Percentiles rank a stretch among this genome's conserved stretches.
These are phyloP conservation scores for Suillus decipiens DNA, from an alignment of 768 basidiomycete species.

Conservation along the genomic window DNA sequence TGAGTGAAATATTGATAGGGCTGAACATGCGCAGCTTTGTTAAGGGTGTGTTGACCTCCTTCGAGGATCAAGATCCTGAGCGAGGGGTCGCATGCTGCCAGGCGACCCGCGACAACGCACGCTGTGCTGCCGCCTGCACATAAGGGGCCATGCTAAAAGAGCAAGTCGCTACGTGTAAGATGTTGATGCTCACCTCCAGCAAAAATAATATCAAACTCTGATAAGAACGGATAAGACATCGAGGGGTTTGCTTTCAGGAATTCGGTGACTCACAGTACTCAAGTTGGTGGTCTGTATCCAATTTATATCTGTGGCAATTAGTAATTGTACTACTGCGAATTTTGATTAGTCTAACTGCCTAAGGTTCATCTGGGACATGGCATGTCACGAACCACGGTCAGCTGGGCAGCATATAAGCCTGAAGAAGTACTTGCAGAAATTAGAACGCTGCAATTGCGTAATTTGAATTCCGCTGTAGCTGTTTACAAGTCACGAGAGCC, in stretches of 20 bases:
- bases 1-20: conserved; percentile 22
- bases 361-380: too few relatives aligned
- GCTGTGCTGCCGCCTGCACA: conserved; percentile 27
- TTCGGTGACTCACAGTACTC: neutral
- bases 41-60: conserved; percentile 23
- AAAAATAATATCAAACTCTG: conserved; percentile 4
- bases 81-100: conserved; percentile 25
- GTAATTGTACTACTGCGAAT: neutral
- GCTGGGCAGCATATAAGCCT: neutral
- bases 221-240: neutral
- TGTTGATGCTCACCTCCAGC: neutral
- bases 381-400: neutral
- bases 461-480: too few relatives aligned
- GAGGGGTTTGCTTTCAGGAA: neutral
- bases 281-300: neutral
- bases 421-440: neutral
- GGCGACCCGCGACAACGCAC: conserved; percentile 29
- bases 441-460: neutral
- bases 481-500: neutral
- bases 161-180: neutral
- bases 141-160: neutral
- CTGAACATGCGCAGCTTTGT: conserved; percentile 22
- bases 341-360: neutral
- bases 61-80: conserved; percentile 32
- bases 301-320: neutral